Evolutionary conservation across 352 stramenopile species (phyloP).

Genomic region (Phytopythium cucurbitacearum): DNA sequence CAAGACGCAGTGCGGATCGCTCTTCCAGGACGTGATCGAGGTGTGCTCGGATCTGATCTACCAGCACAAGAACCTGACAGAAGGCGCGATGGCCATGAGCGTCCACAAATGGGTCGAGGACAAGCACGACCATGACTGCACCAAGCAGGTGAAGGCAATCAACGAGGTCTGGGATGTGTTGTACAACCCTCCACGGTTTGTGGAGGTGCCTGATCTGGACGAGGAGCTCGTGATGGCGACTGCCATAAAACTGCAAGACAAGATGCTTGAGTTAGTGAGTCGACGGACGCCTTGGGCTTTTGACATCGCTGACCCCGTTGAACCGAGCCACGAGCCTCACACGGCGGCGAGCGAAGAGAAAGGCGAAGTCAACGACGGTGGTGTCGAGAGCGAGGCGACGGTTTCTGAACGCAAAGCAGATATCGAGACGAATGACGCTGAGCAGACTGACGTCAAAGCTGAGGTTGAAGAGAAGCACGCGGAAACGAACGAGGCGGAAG

Average conservation of each 20-base stretch:
- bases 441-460: background rate
- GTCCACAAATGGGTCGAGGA: constrained; percentile 86
- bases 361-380: constrained; percentile 11
- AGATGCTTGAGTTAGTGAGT: constrained; percentile 33
- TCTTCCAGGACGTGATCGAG: constrained; percentile 85
- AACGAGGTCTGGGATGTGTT: constrained; percentile 69
- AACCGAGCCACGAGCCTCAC: no score
- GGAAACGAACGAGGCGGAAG: background rate
- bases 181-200: constrained; percentile 56
- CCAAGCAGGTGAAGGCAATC: constrained; percentile 63
- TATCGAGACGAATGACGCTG: background rate
- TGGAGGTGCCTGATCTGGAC: constrained; percentile 59
- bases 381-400: constrained; percentile 16
- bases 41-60: constrained; percentile 87
- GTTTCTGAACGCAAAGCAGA: constrained; percentile 14
- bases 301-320: constrained; percentile 10
- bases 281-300: constrained; percentile 71
- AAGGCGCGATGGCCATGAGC: constrained; percentile 86
- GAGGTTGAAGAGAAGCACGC: background rate
- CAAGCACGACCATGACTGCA: constrained; percentile 60
- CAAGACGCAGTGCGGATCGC: constrained; percentile 62
- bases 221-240: constrained; percentile 45
- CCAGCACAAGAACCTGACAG: constrained; percentile 54
- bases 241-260: constrained; percentile 33
- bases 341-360: constrained; percentile 12